phyloP scores from a whole-genome alignment of 2,329 filamentous ascomycete genomes.

The Moelleriella libera region DNA sequence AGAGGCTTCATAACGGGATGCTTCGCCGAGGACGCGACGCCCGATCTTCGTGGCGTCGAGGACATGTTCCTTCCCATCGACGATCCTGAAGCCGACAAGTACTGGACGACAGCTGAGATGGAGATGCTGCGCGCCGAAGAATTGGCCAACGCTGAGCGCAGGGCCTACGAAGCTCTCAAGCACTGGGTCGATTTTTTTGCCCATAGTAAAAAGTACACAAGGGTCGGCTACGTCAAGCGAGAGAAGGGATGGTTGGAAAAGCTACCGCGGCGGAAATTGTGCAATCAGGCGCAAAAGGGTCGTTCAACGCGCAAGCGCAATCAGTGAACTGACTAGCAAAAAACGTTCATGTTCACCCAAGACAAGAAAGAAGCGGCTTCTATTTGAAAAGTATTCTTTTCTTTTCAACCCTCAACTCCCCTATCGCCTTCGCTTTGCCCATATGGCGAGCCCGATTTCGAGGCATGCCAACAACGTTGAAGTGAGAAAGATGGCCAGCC shows the following conservation, averaged over 20 bases:
- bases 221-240: conserved; percentile 60
- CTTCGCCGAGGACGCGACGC: conserved; percentile 71
- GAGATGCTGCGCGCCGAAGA: conserved; percentile 45
- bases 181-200: conserved; percentile 79
- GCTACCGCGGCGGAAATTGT: conserved; percentile 49
- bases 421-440: too few relatives aligned
- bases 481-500: neutral
- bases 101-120: conserved; percentile 41
- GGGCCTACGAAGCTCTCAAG: conserved; percentile 52
- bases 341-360: neutral
- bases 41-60: conserved; percentile 78
- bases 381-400: neutral
- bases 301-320: conserved; percentile 32
- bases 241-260: conserved; percentile 47
- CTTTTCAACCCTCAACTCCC: too few relatives aligned
- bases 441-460: neutral
- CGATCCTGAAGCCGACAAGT: conserved; percentile 44
- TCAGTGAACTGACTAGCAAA: neutral
- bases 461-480: neutral
- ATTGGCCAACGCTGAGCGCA: conserved; percentile 44
- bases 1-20: conserved; percentile 88
- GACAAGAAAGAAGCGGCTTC: neutral
- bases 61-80: conserved; percentile 63
- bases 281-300: conserved; percentile 51
- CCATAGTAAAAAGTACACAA: conserved; percentile 66